Conservation (phyloP, 2,329 filamentous ascomycete genomes). For the Aspergillus sp. region DNA sequence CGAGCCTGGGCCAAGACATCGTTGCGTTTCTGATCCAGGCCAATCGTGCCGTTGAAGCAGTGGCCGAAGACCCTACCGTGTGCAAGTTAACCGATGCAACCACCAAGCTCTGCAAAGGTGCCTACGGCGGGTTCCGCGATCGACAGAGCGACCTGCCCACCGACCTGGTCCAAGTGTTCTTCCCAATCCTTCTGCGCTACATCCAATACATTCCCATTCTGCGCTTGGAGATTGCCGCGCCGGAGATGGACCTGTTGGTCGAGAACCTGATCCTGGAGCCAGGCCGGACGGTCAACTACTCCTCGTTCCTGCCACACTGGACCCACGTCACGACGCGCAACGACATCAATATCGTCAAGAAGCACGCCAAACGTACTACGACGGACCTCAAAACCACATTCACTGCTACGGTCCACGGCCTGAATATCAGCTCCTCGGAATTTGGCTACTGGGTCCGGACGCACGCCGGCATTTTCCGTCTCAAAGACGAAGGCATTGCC, state of each 20-base stretch:
- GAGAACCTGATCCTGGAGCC: conserved; percentile 90
- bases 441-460: conserved; percentile 82
- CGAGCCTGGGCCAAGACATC: conserved; percentile 62
- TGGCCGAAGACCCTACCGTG: conserved; percentile 64
- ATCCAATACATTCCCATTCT: conserved; percentile 87
- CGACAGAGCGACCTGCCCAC: conserved; percentile 64
- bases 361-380: conserved; percentile 56
- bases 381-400: conserved; percentile 63
- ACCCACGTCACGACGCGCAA: conserved; percentile 77
- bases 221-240: conserved; percentile 76
- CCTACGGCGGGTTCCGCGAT: conserved; percentile 58
- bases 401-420: conserved; percentile 69
- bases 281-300: conserved; percentile 71
- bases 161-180: conserved; percentile 70
- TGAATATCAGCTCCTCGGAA: conserved; percentile 77
- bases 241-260: conserved; percentile 73
- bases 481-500: conserved; percentile 76
- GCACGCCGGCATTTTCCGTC: conserved; percentile 64
- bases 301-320: conserved; percentile 81
- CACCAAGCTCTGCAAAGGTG: conserved; percentile 57
- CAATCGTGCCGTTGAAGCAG: conserved; percentile 58
- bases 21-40: conserved; percentile 63
- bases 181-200: conserved; percentile 66
- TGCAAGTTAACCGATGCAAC: conserved; percentile 60
- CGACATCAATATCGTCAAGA: conserved; percentile 76